phyloP scores from a whole-genome alignment of 1,139 yeast species.

The Saccharomycopsis hybrid region DNA sequence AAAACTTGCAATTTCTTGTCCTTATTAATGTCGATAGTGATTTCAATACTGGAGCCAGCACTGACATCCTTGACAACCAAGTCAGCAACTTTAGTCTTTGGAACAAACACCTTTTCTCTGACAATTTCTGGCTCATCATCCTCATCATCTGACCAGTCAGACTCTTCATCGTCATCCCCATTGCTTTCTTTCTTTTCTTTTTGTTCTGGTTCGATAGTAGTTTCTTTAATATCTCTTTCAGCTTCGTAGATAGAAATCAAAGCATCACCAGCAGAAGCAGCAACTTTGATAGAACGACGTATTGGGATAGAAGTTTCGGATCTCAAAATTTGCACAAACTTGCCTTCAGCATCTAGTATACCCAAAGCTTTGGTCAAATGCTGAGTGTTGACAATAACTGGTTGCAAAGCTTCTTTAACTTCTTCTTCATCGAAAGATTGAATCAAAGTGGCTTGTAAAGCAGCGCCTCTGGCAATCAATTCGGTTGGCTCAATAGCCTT shows the following conservation, averaged over 20 bases:
- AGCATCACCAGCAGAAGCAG: slow-evolving; percentile 55
- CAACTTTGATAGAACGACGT: slow-evolving; percentile 66
- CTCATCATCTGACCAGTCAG: slow-evolving; percentile 44
- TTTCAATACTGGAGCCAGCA: slow-evolving; percentile 66
- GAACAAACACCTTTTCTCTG: slow-evolving; percentile 65
- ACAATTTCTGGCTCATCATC: slow-evolving; percentile 76
- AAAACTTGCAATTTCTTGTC: slow-evolving; percentile 78
- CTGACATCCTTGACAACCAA: slow-evolving; percentile 68
- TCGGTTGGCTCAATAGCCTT: slow-evolving; percentile 87
- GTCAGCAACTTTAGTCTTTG: slow-evolving; percentile 74
- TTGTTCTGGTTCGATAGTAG: slow-evolving; percentile 62
- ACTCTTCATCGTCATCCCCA: slow-evolving; percentile 56
- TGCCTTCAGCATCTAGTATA: slow-evolving; percentile 65
- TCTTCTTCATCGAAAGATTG: slow-evolving; percentile 83
- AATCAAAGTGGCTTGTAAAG: slow-evolving; percentile 88
- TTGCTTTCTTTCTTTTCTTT: slow-evolving; percentile 43
- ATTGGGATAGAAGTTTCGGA: slow-evolving; percentile 91
- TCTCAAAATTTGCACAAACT: slow-evolving; percentile 67
- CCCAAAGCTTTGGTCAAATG: slow-evolving; percentile 85
- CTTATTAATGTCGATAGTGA: slow-evolving; percentile 74
- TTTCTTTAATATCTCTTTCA: slow-evolving; percentile 70
- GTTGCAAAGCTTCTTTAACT: slow-evolving; percentile 76
- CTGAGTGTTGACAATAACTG: slow-evolving; percentile 83
- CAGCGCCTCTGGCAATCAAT: slow-evolving; percentile 90
- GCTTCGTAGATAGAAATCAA: slow-evolving; percentile 79